Conservation (phyloP, 2,329 filamentous ascomycete genomes). For the Curvularia sp. region DNA sequence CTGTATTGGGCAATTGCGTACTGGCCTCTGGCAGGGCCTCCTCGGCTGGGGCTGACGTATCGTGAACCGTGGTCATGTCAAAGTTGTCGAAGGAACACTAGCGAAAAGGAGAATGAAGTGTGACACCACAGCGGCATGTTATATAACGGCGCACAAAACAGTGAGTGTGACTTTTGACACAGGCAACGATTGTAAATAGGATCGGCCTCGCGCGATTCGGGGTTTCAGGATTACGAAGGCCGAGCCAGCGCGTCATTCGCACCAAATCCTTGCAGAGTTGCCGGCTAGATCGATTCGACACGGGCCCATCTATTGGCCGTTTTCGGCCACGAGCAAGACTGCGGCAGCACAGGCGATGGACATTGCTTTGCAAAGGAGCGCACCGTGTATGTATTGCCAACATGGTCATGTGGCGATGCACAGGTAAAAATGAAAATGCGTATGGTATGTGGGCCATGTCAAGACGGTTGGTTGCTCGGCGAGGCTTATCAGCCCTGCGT, state of each 20-base stretch:
- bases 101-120: background rate
- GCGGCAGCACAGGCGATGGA: background rate
- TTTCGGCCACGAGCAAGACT: conserved; percentile 6
- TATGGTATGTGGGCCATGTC: background rate
- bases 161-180: conserved; percentile 1
- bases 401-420: background rate
- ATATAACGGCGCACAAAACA: conserved; percentile 1
- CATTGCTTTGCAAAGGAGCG: background rate
- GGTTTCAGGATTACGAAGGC: conserved; percentile 5
- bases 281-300: conserved; percentile 17
- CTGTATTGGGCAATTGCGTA: conserved; percentile 16
- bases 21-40: conserved; percentile 2
- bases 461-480: background rate
- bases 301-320: background rate
- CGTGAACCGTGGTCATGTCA: conserved; percentile 17
- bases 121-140: conserved; percentile 9
- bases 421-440: background rate
- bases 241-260: conserved; percentile 16
- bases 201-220: conserved; percentile 12
- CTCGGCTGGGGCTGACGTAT: conserved; percentile 5
- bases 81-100: background rate
- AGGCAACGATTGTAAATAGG: conserved; percentile 4
- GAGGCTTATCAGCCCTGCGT: conserved; percentile 7
- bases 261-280: conserved; percentile 9
- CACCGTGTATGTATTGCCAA: background rate